Evolutionary conservation across 176 grass and related monocot genomes (phyloP), one percentile per base, ranked within the genome.

Genomic region (Triticum dicoccoides): DNA sequence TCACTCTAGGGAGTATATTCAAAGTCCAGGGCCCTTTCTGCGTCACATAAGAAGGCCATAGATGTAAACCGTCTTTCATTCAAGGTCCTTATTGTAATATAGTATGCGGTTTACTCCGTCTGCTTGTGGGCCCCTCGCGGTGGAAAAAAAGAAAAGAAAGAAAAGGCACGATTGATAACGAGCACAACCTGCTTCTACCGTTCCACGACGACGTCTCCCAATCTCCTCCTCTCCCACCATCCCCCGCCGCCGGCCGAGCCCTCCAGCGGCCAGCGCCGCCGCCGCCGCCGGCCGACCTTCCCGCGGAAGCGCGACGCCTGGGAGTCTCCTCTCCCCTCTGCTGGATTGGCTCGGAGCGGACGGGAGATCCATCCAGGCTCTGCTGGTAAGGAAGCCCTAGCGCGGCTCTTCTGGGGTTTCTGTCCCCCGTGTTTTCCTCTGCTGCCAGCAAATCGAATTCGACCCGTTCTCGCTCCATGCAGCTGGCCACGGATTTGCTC

Each of bases 131-230:
- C 21, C 59, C 21, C 24, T 63, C 61, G 61, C n/a, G 45, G 32
- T 20, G 30, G 8, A 10, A 30, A 49, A 75, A 21, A 54, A 11
- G 18, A 25, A 13, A 7, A 27, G 25, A 76, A 49, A 74, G 61
- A 74, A 56, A 77, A 77, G 15, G 18, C 30, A 49, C 74, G 74
- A 77, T 77, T 77, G 74, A 56, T 77, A 77, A 77, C 74, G 47
- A 77, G 74, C 74, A 77, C 27, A 34, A 21, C 15, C 74, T 77
- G 45, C 44, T 77, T 56, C 73, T 51, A 52, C 73, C 44, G 73
- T 76, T 51, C 74, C 74, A 77, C 74, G 74, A 47, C 45, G 47
- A 56, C 45, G 74, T 30, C 44, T 76, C 14, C 74, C 47, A 33
- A 27, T 56, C 74, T 56, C 27, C 47, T 76, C 47, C 4, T 54